These are phyloP conservation scores for Ogataea kodamae DNA, from an alignment of 805 yeast species.

Conservation along the genomic window DNA sequence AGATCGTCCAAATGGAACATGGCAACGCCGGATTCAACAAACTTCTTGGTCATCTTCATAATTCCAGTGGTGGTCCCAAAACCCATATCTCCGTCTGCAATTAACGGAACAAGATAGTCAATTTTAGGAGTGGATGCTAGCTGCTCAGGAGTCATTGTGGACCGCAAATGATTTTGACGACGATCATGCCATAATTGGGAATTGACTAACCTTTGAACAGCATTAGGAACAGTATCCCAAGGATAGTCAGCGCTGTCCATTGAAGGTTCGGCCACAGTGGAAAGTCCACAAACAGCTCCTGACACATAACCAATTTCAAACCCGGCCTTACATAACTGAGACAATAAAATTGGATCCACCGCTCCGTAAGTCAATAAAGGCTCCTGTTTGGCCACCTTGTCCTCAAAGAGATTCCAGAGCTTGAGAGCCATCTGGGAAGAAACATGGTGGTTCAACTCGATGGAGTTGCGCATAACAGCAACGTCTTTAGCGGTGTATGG, in stretches of 20 bases:
- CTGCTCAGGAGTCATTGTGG: conserved; percentile 17
- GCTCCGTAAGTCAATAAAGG: conserved; percentile 61
- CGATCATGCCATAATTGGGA: conserved; percentile 59
- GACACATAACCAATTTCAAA: conserved; percentile 53
- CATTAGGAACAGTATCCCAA: conserved; percentile 64
- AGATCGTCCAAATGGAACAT: conserved; percentile 64
- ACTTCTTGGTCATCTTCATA: conserved; percentile 60
- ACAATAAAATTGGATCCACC: conserved; percentile 61
- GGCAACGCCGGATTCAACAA: conserved; percentile 64
- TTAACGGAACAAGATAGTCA: conserved; percentile 57
- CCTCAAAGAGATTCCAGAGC: conserved; percentile 42
- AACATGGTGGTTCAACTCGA: conserved; percentile 42
- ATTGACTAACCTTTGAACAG: conserved; percentile 56
- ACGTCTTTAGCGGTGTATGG: conserved; percentile 52
- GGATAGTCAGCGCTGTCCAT: conserved; percentile 72
- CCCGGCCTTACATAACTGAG: conserved; percentile 47
- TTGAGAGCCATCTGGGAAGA: conserved; percentile 49
- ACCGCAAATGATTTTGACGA: conserved; percentile 25
- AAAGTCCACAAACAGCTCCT: conserved; percentile 59
- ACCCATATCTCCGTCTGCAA: conserved; percentile 67
- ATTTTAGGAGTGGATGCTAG: conserved; percentile 28
- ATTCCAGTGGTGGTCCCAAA: conserved; percentile 61
- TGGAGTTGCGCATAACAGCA: conserved; percentile 50
- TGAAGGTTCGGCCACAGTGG: conserved; percentile 60
- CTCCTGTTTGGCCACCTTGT: conserved; percentile 37